These are phyloP conservation scores for Beauveria bassiana DNA, from an alignment of 2,329 filamentous ascomycete species.

Conservation along the genomic window DNA sequence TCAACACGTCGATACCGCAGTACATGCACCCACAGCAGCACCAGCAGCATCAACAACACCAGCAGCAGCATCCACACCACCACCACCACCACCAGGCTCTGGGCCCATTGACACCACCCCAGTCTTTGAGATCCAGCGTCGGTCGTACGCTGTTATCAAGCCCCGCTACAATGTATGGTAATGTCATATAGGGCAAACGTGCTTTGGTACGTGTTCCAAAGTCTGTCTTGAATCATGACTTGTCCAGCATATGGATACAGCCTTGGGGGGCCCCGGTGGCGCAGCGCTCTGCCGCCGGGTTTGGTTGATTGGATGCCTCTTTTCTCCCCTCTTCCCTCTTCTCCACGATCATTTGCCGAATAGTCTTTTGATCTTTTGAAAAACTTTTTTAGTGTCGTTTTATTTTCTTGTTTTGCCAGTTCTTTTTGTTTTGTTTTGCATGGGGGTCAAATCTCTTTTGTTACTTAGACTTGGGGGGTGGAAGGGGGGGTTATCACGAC, in stretches of 20 bases:
- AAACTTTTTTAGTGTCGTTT: neutral
- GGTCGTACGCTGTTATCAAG: conserved; percentile 5
- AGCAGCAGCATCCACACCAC: conserved; percentile 16
- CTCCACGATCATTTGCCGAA: neutral
- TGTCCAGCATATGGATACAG: neutral
- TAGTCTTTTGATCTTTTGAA: neutral
- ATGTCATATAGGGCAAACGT: conserved; percentile 4
- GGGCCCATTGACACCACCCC: conserved; percentile 11
- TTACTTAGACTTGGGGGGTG: neutral
- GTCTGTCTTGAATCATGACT: neutral
- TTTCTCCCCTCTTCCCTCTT: neutral
- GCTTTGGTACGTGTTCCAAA: neutral
- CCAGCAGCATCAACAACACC: neutral
- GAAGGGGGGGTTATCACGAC: neutral
- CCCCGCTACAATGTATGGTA: conserved; percentile 8
- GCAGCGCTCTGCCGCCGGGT: neutral
- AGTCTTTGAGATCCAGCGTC: conserved; percentile 7
- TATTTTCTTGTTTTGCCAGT: neutral
- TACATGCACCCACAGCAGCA: conserved; percentile 21
- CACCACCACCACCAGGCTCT: conserved; percentile 15
- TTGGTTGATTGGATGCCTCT: neutral
- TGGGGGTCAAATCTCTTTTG: conserved; percentile 2
- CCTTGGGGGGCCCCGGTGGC: neutral
- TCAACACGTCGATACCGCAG: conserved; percentile 22
- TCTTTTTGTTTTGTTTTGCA: neutral